These are phyloP conservation scores for Furcasterigmium furcatum DNA, from an alignment of 2,329 filamentous ascomycete species.

Conservation along the genomic window DNA sequence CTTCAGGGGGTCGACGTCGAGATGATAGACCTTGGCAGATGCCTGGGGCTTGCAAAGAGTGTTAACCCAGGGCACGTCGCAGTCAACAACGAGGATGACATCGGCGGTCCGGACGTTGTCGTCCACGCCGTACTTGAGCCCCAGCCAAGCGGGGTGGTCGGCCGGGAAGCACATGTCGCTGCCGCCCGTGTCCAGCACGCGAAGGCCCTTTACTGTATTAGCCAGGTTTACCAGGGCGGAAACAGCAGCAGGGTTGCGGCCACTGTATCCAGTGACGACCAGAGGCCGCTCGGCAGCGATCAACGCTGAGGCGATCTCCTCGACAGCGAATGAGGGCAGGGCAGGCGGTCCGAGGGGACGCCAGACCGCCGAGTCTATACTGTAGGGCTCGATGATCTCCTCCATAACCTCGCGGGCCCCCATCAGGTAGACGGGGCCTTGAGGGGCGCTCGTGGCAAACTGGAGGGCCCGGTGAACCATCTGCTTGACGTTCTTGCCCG, in stretches of 20 bases:
- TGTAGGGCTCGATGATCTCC: conserved; percentile 72
- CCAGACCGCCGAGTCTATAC: conserved; percentile 67
- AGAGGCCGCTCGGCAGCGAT: conserved; percentile 62
- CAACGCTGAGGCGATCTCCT: conserved; percentile 59
- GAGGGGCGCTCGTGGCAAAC: conserved; percentile 74
- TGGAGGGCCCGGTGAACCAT: conserved; percentile 82
- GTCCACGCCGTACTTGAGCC: conserved; percentile 71
- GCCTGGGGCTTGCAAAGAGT: conserved; percentile 59
- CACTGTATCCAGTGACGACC: conserved; percentile 67
- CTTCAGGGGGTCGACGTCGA: conserved; percentile 64
- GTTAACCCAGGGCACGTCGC: conserved; percentile 89
- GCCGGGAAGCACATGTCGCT: conserved; percentile 79
- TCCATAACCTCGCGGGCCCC: conserved; percentile 83
- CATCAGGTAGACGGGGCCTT: conserved; percentile 76
- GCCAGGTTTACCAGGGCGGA: conserved; percentile 63
- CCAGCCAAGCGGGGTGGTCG: conserved; percentile 63
- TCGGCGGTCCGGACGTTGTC: conserved; percentile 73
- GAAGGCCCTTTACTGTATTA: conserved; percentile 61
- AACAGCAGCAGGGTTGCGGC: conserved; percentile 62
- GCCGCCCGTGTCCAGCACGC: conserved; percentile 73
- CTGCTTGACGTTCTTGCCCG: conserved; percentile 82
- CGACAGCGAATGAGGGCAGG: conserved; percentile 46
- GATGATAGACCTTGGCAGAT: conserved; percentile 55
- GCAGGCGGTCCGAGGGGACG: conserved; percentile 64
- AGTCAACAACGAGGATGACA: conserved; percentile 80